These are phyloP conservation scores for Gypsophila paniculata DNA, from an alignment of 179 eudicot species.

Conservation along the genomic window DNA sequence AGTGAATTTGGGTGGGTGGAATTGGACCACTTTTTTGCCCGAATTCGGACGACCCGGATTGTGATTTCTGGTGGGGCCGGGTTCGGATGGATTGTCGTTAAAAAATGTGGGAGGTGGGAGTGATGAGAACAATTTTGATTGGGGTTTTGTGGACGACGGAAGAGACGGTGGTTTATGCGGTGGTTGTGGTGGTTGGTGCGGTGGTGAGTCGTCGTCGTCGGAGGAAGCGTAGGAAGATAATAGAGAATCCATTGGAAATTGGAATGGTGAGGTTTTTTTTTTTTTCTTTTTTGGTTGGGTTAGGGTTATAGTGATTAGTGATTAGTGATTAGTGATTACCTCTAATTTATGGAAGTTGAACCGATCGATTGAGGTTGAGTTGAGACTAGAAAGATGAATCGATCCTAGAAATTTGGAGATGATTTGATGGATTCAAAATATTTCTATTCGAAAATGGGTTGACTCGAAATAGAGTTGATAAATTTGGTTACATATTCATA, in stretches of 20 bases:
- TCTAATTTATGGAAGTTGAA: no score
- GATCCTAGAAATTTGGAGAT: no score
- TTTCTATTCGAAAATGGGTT: no score
- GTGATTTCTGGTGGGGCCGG: constrained; percentile 20
- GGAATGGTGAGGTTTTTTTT: no score
- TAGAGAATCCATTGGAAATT: constrained; percentile 57
- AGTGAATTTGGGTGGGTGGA: constrained; percentile 46
- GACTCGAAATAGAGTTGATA: no score
- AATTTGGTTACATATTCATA: no score
- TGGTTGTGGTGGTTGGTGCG: background rate
- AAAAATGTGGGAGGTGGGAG: constrained; percentile 34
- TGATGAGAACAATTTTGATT: constrained; percentile 29
- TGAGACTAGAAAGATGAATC: no score
- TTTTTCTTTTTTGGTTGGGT: no score
- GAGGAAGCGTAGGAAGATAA: constrained; percentile 67
- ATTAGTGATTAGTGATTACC: no score
- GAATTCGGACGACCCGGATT: background rate
- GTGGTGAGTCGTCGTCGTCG: constrained; percentile 42
- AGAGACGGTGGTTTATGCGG: background rate
- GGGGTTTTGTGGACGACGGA: constrained; percentile 20
- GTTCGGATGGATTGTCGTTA: constrained; percentile 2
- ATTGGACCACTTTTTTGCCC: constrained; percentile 48
- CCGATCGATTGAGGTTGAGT: no score
- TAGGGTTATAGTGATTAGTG: no score
- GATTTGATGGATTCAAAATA: no score